Base-by-base conservation (phyloP, 164 flowering plant genomes). In the Berberis vulgaris region DNA sequence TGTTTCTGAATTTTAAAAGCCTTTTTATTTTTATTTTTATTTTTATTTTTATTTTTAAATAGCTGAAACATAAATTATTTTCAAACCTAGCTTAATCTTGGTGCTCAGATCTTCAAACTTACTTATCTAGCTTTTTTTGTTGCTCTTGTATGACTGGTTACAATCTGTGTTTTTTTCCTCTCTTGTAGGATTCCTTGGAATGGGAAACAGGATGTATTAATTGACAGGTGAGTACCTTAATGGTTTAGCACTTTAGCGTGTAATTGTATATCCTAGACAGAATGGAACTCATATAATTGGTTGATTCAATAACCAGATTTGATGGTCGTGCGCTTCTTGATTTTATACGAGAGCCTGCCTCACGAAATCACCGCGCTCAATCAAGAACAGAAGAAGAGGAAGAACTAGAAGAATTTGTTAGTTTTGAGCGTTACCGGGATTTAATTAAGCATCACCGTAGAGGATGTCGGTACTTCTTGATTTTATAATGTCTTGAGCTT, bases 351-450 rank as follows among this genome's bases (percentile, higher is more conserved):
- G 96, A 86, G 59, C 55, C 89, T 62, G 81, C 77, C 67, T 75
- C 85, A 4, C 72, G 88, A 7, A 81, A 67, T 46, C 61, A 69
- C 63, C 81, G 91, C 41, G 76, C 61, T 39, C 83, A 76, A 38
- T 83, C 84, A 41, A 94, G 85, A 78, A 81, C 95, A 0, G 93
- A 87, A 66, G 98, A 94, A 69, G 98, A 94, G 60, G 95, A 87
- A 79, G 93, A 94, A 76, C 69, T 94, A 72, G 98, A 94, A 80
- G 98, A 91, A 88, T 94, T 90, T 86, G 97, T 91, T 83, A 93
- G 79, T 87, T 93, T 93, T 91, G 96, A 93, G 98, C 97, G 98
- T 83, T 94, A 87, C 78, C 96, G 97, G 97, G 98, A 91, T 88
- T 86, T 91, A 86, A 88, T 93, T 86, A 94, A 94, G 88, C 98